Base-by-base conservation (phyloP, 768 basidiomycete species). In the Pulveroboletus frians region DNA sequence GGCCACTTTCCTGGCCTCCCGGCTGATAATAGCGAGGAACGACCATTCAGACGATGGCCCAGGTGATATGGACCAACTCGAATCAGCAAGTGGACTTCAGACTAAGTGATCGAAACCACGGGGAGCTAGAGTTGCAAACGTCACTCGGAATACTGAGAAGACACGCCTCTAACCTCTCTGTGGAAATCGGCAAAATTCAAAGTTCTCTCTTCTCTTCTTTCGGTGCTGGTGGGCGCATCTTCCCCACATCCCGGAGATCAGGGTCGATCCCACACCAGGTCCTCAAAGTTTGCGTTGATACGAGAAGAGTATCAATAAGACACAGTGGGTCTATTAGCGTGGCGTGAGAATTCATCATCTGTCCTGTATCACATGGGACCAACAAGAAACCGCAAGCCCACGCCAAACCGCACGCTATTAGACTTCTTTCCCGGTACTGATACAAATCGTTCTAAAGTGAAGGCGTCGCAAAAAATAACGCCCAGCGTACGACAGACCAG, bases 341-440 rank as follows among this genome's bases (percentile, higher is more conserved):
- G 3, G 27, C 40, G 7, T 29, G 27, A 3, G 27, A 29, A 42
- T 14, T 29, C 27, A 30, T 13, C 42, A 18, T 18, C 41, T 37
- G 9, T 14, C n/a, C 11, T 6, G 32, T 13, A 44, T 50, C n/a
- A 14, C 48, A 76, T 76, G 76, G 52, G 65, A 17, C 57, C 70
- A 21, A 70, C 69, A 46, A 75, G 58, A 47, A 75, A 70, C 54
- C 62, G 64, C 47, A 67, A 63, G 15, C 61, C 67, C 4, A 45
- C 62, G 23, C 64, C 66, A 46, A 61, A 57, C n/a, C 53, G 63
- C 17, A 80, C 79, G 18, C 54, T 81, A 11, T 67, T 72, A 54
- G 66, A 75, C 50, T 81, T 76, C 62, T 81, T 81, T 51, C 53
- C 62, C 14, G 46, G 58, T 40, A 13, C 54, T 10, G 58, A 63